Evolutionary conservation across 1,284 basidiomycete genomes (phyloP), one percentile per base, ranked within the genome.

Genomic region (Tilletia caries): DNA sequence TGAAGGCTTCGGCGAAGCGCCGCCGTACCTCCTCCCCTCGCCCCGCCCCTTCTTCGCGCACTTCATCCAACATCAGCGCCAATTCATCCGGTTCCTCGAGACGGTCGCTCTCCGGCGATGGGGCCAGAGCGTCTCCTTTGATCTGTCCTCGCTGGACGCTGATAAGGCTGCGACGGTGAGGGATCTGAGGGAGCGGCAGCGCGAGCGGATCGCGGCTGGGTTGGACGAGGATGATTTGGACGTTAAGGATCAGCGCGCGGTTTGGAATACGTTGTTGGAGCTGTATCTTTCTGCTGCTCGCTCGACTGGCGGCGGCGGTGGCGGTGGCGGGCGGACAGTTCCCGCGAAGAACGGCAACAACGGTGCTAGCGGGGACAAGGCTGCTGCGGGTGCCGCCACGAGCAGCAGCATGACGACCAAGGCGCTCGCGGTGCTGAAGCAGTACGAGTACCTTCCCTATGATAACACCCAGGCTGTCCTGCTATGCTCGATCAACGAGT

Each of bases 201-300:
- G 58, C 29, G 58, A 62, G 32, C 27, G 58, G 15, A 62, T 62
- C n/a, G 58, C 15, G 29, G 58, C 32, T 3, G 58, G 73, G 12
- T 54, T 70, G 3, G 76, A 78, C 4, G 77, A 89, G 65, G 87
- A 87, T 32, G 87, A 87, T 37, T 83, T 84, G 0, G 91, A 92
- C 69, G 84, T 85, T 74, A 83, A 84, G 18, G 93, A 96, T 80
- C 92, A 95, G 81, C 87, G 88, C 13, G 91, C 93, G 0, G 90
- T 97, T 15, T 98, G 95, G 95, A 97, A 96, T 84, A 97, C 95
- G 1, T 86, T 98, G 1, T 86, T 98, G 67, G 95, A 99, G 84
- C 87, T 98, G 20, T 98, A 98, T 82, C 88, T 98, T 29, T 54
- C 52, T 54, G 52, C 32, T 87, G 89, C 0, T 84, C 88, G 6